Evolutionary conservation across 495 filamentous ascomycete genomes (phyloP), one percentile per base, ranked within the genome.

Genomic region (Tuber umbilicatum): DNA sequence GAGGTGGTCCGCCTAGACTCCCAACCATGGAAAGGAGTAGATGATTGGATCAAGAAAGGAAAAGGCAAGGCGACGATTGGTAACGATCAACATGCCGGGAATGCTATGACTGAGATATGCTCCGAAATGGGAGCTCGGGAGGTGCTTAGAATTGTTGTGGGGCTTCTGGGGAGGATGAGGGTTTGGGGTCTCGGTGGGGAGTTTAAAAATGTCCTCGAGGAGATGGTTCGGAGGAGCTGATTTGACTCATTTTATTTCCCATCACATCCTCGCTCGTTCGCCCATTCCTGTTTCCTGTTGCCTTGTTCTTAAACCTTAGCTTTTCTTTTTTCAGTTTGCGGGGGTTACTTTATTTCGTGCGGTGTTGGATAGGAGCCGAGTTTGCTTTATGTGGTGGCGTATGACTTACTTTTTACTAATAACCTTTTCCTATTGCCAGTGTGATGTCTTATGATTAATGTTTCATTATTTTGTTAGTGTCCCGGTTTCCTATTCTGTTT

Each of bases 141-240:
- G 70, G 78, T 82, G 9, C 40, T 82, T 41, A 80, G 73, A 64
- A 80, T 82, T 55, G 81, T 82, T 4, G 81, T 82, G n/a, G 78
- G 81, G 4, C 80, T 82, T 31, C 72, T 82, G 41, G 81, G 81
- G 27, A 71, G 75, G 17, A 73, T 82, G 73, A 80, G 80, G 40
- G 77, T 82, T 31, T 82, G 81, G 81, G 81, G 81, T 12, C 72
- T 82, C 10, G 81, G 81, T 2, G 81, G 80, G 42, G 80, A 82
- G 74, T 82, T 82, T 68, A 82, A 82, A 43, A 76, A 60, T 64
- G 81, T 82, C 39, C 67, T 82, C 27, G 81, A 82, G 47, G 80
- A 80, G 71, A 79, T 82, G 80, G 80, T 81, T 40, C 41, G 47
- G 60, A 79, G 78, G 50, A 76, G 77, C 43, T 78, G 55, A 64